These are phyloP conservation scores for Penicillium olsonii DNA, from an alignment of 2,329 filamentous ascomycete genomes.

Conservation along the genomic window DNA sequence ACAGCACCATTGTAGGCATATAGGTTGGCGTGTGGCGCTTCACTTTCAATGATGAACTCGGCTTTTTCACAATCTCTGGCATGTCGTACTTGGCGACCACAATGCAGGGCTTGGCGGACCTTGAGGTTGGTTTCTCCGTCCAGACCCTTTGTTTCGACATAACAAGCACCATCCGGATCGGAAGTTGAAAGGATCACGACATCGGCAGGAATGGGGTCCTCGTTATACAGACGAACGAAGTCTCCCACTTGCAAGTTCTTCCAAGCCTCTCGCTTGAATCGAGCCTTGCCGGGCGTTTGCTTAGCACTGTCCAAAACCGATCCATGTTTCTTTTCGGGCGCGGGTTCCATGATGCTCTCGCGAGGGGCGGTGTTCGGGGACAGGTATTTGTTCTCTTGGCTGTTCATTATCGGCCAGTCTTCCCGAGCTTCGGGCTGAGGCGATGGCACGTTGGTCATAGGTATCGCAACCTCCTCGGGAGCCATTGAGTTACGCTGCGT, in stretches of 20 bases:
- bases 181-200: constrained; percentile 90
- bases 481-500: constrained; percentile 50
- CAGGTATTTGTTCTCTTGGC: constrained; percentile 33
- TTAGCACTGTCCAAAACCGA: constrained; percentile 73
- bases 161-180: constrained; percentile 90
- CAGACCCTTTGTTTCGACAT: constrained; percentile 96
- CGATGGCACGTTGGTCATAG: constrained; percentile 93
- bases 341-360: constrained; percentile 27
- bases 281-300: constrained; percentile 67
- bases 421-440: constrained; percentile 62
- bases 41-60: constrained; percentile 86
- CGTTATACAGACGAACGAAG: constrained; percentile 93
- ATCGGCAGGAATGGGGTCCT: constrained; percentile 93
- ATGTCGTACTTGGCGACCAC: constrained; percentile 78
- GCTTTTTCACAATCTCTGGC: constrained; percentile 89
- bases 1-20: constrained; percentile 93
- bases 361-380: constrained; percentile 34
- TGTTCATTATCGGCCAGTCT: constrained; percentile 41
- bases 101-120: constrained; percentile 86
- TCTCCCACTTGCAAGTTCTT: constrained; percentile 95
- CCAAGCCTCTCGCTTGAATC: constrained; percentile 92
- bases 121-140: constrained; percentile 98
- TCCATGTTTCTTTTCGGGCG: constrained; percentile 54
- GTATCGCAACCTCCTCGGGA: constrained; percentile 67
- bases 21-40: constrained; percentile 86